Evolutionary conservation across 371 early-diverging fungal species (phyloP), one percentile per base, ranked within the genome.

Genomic region (Smittium mucronatum): DNA sequence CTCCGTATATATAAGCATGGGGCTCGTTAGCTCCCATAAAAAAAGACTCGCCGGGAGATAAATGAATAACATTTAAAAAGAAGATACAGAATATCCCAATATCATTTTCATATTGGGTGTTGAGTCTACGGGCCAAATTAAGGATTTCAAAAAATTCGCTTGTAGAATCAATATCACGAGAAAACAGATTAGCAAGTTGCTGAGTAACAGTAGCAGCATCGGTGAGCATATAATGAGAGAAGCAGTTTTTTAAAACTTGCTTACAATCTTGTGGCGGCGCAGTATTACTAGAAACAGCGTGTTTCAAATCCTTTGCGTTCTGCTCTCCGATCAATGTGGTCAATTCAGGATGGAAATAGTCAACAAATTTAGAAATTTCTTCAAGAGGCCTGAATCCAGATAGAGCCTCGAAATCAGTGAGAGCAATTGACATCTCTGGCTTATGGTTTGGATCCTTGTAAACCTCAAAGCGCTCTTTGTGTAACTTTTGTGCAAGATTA

Each of bases 401-500:
- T 64, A 98, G 82, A 0, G 94, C 95, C 79, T 95, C 93, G 75
- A 98, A 98, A 29, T 88, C 86, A 5, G 97, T 95, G 35, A 98
- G 79, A 15, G 96, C 98, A 68, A 98, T 81, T 1, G 98, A 92
- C 97, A 98, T 97, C 78, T 98, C 98, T 1, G 98, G 98, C 84
- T 98, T 93, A 74, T 92, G 93, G 80, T 93, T 92, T 16, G 81
- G 80, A 75, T 93, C 94, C 84, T 93, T 93, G 85, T 97, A 97
- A 36, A 88, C 72, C 30, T 87, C 74, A 21, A 97, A 97, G 35
- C 78, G 82, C 57, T 88, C 81, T 60, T 75, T 75, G 73, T 87
- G 88, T 32, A 98, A 83, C 36, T 78, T 76, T 63, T 84, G 78
- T 16, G 94, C 98, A 25, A 95, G 84, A 17, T 70, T 72, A 74